Conservation (phyloP, 2,329 filamentous ascomycete genomes). For the Penicillium sp. region DNA sequence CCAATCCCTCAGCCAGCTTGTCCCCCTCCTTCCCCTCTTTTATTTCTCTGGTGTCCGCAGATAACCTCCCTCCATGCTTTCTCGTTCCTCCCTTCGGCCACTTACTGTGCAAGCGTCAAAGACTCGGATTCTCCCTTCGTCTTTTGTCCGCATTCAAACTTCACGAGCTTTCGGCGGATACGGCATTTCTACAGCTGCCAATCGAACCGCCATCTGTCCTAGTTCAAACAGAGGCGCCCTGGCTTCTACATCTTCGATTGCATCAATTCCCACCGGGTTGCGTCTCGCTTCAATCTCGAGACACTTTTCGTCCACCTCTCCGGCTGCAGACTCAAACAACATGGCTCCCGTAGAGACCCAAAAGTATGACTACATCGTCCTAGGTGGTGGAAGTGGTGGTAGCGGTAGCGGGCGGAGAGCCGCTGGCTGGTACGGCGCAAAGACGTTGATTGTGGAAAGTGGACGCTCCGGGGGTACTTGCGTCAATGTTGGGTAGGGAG, state of each 20-base stretch:
- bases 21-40: conserved; percentile 7
- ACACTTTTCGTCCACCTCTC: conserved; percentile 45
- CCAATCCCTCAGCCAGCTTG: conserved; percentile 8
- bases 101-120: conserved; percentile 26
- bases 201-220: conserved; percentile 1
- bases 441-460: conserved; percentile 57
- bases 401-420: conserved; percentile 56
- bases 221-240: conserved; percentile 23
- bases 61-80: conserved; percentile 27
- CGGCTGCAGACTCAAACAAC: conserved; percentile 30
- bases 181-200: conserved; percentile 20
- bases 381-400: conserved; percentile 60
- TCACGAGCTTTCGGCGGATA: conserved; percentile 18
- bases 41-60: not conserved
- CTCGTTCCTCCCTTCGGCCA: conserved; percentile 24
- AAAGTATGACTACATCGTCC: conserved; percentile 60
- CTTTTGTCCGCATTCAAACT: conserved; percentile 8
- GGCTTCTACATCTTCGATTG: conserved; percentile 27
- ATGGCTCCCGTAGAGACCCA: conserved; percentile 54
- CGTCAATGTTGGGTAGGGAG: conserved; percentile 58
- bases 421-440: conserved; percentile 57
- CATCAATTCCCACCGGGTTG: conserved; percentile 24
- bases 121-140: conserved; percentile 19
- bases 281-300: conserved; percentile 47
- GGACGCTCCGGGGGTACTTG: conserved; percentile 55